These are phyloP conservation scores for Phaeophleospora eucalypticola DNA, from an alignment of 2,329 filamentous ascomycete species.

Conservation along the genomic window DNA sequence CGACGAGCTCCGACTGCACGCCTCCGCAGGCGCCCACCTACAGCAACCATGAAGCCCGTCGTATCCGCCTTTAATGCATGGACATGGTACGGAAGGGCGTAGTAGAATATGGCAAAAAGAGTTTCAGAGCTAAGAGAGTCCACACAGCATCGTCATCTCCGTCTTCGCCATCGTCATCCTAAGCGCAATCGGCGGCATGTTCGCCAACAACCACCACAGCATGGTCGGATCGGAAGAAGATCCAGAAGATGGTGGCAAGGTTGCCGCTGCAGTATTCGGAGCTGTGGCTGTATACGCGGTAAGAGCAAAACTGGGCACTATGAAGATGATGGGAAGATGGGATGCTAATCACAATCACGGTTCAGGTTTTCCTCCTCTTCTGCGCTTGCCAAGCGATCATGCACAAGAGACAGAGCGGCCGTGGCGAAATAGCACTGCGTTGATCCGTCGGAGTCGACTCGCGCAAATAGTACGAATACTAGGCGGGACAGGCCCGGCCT, in stretches of 20 bases:
- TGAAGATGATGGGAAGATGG: slow-evolving; percentile 1
- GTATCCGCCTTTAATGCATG: slow-evolving; percentile 89
- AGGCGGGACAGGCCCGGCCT: no score
- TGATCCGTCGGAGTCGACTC: no score
- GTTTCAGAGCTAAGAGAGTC: slow-evolving; percentile 4
- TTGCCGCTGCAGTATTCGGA: slow-evolving; percentile 80
- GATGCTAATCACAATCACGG: not conserved
- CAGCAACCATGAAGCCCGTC: slow-evolving; percentile 80
- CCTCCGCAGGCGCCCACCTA: slow-evolving; percentile 11
- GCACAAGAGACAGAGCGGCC: slow-evolving; percentile 72
- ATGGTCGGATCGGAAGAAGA: slow-evolving; percentile 70
- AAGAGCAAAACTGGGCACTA: slow-evolving; percentile 41
- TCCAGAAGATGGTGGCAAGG: slow-evolving; percentile 63
- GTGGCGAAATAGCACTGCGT: slow-evolving; percentile 76
- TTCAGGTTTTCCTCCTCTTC: slow-evolving; percentile 81
- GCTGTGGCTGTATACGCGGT: slow-evolving; percentile 87
- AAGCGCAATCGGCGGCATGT: slow-evolving; percentile 66
- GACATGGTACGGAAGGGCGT: slow-evolving; percentile 66
- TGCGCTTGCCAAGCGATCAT: slow-evolving; percentile 85
- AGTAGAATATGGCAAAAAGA: not conserved
- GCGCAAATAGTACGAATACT: no score
- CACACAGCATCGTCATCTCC: slow-evolving; percentile 63
- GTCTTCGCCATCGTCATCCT: slow-evolving; percentile 63
- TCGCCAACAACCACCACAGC: slow-evolving; percentile 70
- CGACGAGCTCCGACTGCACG: not conserved